Base-by-base conservation (phyloP, 2,329 filamentous ascomycete genomes). In the Paramyrothecium sp. region DNA sequence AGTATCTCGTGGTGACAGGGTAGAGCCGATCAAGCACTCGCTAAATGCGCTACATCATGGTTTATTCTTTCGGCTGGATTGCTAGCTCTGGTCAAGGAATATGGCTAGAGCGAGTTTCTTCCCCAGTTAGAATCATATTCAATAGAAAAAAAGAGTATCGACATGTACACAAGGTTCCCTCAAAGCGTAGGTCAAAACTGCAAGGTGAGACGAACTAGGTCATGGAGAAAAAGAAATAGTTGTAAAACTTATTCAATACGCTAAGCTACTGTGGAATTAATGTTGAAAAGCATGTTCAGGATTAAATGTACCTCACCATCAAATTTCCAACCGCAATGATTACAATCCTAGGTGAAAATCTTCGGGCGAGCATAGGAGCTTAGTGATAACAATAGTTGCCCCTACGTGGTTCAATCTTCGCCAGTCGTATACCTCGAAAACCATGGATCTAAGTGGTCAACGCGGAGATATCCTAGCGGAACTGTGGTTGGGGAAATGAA, bases 401-500 rank as follows among this genome's bases (percentile, higher is more conserved):
- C 68, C 69, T 71, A 70, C 75, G 74, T 67, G 72, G 69, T 77
- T 95, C 82, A 68, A 76, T 97, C 82, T 97, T 82, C 90, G 92
- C 92, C 85, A 93, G 84, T 86, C 87, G 90, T 96, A 87, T 97
- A 97, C 89, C 92, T 91, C 86, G 86, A 86, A 83, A 89, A 86
- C 88, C 90, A 91, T 89, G 70, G 80, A 75, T 67, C 68, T 77
- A 66, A 69, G 78, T 81, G 89, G 86, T 88, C 85, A 82, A 88
- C 86, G 87, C 88, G 91, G 90, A 89, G 91, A 96, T 96, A 92
- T 85, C 78, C 83, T 89, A 87, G 91, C 91, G 90, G 78, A 72
- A 60, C 5, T 44, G 38, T 7, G 38, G 13, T 44, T 44, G 13
- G 38, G 38, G 38, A 4, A 12, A 44, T 17, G 38, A 19, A 19